A percentile compares a stretch with the other conserved stretches of the same genome.
Conservation (phyloP, 345 rosid species). For the Aurinia saxatilis region DNA sequence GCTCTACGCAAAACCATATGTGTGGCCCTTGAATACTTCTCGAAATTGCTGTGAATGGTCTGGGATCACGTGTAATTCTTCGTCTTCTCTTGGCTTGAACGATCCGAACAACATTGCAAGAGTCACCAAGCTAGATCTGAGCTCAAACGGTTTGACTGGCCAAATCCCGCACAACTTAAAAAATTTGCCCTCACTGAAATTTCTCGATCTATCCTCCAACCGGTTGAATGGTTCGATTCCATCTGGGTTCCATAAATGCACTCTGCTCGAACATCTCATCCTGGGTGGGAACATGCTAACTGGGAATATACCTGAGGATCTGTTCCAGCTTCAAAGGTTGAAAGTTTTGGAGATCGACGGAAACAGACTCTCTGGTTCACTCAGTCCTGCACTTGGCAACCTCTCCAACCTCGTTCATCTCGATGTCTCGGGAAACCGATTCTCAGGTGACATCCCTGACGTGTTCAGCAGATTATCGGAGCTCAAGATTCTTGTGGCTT, state of each 20-base stretch:
- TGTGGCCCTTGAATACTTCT: too few species aligned
- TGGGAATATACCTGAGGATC: constrained; percentile 38
- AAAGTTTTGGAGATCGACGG: constrained; percentile 32
- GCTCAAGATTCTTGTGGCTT: constrained; percentile 31
- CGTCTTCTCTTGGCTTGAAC: too few species aligned
- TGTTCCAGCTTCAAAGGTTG: constrained; percentile 40
- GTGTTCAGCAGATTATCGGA: constrained; percentile 30
- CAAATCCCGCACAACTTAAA: constrained; percentile 26
- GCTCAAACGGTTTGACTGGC: constrained; percentile 36
- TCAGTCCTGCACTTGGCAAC: constrained; percentile 36
- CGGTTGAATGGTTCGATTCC: constrained; percentile 31
- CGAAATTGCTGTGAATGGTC: too few species aligned
- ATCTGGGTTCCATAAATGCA: constrained; percentile 34
- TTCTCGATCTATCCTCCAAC: constrained; percentile 37
- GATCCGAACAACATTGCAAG: too few species aligned
- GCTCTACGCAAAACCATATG: too few species aligned
- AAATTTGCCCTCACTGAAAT: constrained; percentile 38
- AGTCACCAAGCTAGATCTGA: too few species aligned
- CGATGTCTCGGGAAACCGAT: constrained; percentile 41
- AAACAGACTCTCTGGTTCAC: constrained; percentile 40
- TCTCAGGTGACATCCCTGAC: constrained; percentile 52
- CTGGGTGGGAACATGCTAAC: constrained; percentile 44
- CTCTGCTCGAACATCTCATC: constrained; percentile 32
- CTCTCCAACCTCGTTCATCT: constrained; percentile 42
- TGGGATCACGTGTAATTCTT: too few species aligned